A percentile compares a stretch with the other conserved stretches of the same genome.
These are phyloP conservation scores for Mortierella antarctica DNA, from an alignment of 192 early-diverging fungal species.

Conservation along the genomic window DNA sequence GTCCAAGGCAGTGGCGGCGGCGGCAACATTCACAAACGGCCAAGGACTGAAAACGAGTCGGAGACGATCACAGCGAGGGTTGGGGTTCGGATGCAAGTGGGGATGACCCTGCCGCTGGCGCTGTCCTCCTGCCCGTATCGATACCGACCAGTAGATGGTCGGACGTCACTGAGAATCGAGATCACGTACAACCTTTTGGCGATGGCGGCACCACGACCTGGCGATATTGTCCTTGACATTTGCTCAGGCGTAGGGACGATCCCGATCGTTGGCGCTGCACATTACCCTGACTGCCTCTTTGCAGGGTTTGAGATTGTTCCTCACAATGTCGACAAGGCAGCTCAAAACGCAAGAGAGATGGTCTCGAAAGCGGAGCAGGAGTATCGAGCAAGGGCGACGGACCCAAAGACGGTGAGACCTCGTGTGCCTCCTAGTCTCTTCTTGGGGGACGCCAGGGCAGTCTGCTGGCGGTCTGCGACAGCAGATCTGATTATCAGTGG, in stretches of 20 bases:
- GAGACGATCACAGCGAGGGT: not conserved
- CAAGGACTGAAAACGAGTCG: not conserved
- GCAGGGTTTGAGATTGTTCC: conserved; percentile 45
- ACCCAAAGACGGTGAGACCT: not conserved
- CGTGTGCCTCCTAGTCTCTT: conserved; percentile 7
- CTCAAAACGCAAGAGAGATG: conserved; percentile 29
- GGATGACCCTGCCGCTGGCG: conserved; percentile 28
- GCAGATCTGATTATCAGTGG: conserved; percentile 45
- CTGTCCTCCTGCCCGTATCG: conserved; percentile 48
- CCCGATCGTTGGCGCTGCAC: conserved; percentile 50
- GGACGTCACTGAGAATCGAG: conserved; percentile 56
- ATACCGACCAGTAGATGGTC: conserved; percentile 49
- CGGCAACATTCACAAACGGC: not conserved
- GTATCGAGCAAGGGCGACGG: too few relatives aligned
- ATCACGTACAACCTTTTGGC: conserved; percentile 54
- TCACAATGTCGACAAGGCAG: conserved; percentile 34
- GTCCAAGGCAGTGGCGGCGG: too few relatives aligned
- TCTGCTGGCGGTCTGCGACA: conserved; percentile 14
- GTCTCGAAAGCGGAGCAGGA: conserved; percentile 2
- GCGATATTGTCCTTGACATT: conserved; percentile 56
- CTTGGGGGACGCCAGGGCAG: conserved; percentile 30
- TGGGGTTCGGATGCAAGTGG: conserved; percentile 17
- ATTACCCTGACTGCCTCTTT: conserved; percentile 52
- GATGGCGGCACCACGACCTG: conserved; percentile 47
- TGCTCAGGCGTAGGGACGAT: conserved; percentile 60